Evolutionary conservation across 345 rosid genomes (phyloP), one percentile per base, ranked within the genome.

Genomic region (Rhodomyrtus tomentosa): DNA sequence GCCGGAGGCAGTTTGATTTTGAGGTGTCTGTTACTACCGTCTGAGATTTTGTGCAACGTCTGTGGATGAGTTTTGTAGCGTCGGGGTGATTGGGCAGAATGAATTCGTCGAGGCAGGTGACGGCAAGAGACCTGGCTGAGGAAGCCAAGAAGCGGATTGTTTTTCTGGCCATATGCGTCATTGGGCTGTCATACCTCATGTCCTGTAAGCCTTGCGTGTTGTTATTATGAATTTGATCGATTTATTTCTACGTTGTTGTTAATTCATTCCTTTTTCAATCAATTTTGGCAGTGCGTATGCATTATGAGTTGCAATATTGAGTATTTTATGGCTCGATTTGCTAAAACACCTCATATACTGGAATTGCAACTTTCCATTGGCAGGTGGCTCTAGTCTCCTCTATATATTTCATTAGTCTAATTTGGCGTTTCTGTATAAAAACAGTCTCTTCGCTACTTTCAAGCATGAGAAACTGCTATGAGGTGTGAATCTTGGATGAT

Each of bases 71-170:
- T 42, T 51, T n/a, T 10, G 82, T 25, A 21, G 86, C 25, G 38
- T 81, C 7, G 68, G 12, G 84, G 73, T 38, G 50, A 24, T 50
- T n/a, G 68, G 79, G 55, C 15, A 82, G 84, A 83, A 95, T 93
- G 98, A 91, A 92, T 88, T 84, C 89, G 59, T 92, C 85, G 85
- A 92, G 90, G 91, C 95, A 88, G 90, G 95, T 89, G 88, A 86
- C 89, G 24, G 87, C 90, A 55, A 91, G 93, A 49, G 99, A 98
- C 92, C 85, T 98, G 87, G 93, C 94, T 73, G 99, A 98, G 89
- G 99, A 98, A 88, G 99, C 95, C 62, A 96, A 96, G 94, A 98
- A 96, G 91, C 92, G 99, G 87, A 89, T 93, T 82, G 98, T 96
- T 80, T 85, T 98, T 85, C 87, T 98, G 90, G 94, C 87, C 62